Conservation (phyloP, 805 yeast species). For the Cyberlindnera amylophila region DNA sequence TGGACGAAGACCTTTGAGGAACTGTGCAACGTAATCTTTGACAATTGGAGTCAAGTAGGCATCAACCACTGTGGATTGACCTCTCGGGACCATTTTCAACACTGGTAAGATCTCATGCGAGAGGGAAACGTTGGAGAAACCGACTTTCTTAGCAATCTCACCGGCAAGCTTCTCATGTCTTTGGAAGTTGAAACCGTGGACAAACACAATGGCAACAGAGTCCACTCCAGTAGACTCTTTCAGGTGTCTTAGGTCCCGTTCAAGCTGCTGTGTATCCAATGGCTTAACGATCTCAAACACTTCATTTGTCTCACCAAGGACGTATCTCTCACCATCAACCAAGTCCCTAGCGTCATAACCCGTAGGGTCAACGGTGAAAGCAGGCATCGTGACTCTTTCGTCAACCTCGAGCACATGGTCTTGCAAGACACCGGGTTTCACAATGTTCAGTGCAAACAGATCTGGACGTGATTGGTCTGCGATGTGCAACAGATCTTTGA, state of each 20-base stretch:
- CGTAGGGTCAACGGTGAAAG: conserved; percentile 45
- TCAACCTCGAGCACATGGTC: conserved; percentile 43
- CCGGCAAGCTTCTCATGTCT: conserved; percentile 35
- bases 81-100: conserved; percentile 38
- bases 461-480: conserved; percentile 53
- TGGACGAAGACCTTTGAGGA: conserved; percentile 30
- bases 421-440: conserved; percentile 44
- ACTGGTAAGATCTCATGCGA: conserved; percentile 30
- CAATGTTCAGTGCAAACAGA: conserved; percentile 46
- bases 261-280: conserved; percentile 26
- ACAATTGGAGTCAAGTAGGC: conserved; percentile 44
- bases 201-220: conserved; percentile 33
- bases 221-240: conserved; percentile 26
- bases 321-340: conserved; percentile 34
- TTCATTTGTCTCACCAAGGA: conserved; percentile 37
- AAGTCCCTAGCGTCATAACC: conserved; percentile 28
- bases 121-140: conserved; percentile 25
- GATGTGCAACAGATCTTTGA: conserved; percentile 46
- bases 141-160: conserved; percentile 32
- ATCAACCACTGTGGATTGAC: conserved; percentile 39
- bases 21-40: conserved; percentile 35
- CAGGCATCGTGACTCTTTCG: conserved; percentile 59
- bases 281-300: conserved; percentile 36
- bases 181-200: conserved; percentile 36
- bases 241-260: conserved; percentile 20